Evolutionary conservation across 2,329 filamentous ascomycete genomes (phyloP).

Genomic region (Stagonosporopsis chrysanthemi): DNA sequence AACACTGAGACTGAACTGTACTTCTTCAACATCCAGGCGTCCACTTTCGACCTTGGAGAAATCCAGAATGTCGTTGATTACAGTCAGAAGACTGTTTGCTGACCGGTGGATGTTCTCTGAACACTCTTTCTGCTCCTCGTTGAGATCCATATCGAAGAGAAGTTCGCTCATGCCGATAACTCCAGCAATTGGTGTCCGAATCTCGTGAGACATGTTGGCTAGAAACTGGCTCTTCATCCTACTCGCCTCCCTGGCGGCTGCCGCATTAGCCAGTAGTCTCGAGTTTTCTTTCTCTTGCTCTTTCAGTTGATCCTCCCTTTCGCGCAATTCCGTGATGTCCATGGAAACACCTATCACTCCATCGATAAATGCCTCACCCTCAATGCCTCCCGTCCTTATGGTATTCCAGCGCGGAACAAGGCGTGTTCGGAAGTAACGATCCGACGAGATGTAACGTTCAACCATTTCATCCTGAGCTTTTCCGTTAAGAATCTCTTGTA

Average conservation of each 20-base stretch:
- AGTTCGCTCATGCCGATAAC: conserved; percentile 83
- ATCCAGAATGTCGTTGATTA: conserved; percentile 91
- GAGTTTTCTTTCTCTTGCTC: conserved; percentile 73
- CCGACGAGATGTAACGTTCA: conserved; percentile 66
- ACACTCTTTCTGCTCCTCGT: conserved; percentile 75
- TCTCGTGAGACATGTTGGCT: conserved; percentile 84
- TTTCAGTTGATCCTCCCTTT: conserved; percentile 68
- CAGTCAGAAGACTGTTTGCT: conserved; percentile 80
- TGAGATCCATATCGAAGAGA: conserved; percentile 70
- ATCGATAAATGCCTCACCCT: conserved; percentile 64
- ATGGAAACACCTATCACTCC: conserved; percentile 81
- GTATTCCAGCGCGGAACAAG: conserved; percentile 71
- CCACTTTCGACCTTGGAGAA: conserved; percentile 88
- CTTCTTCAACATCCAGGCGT: conserved; percentile 78
- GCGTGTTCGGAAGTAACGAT: conserved; percentile 74
- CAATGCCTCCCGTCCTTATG: conserved; percentile 60
- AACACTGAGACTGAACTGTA: conserved; percentile 77
- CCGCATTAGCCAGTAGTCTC: conserved; percentile 75
- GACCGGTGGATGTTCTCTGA: conserved; percentile 81
- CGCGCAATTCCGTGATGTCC: conserved; percentile 77
- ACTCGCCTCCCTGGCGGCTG: conserved; percentile 80
- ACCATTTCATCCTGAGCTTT: conserved; percentile 66
- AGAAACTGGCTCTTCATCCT: conserved; percentile 81
- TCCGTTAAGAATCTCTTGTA: conserved; percentile 71
- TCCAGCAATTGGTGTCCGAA: conserved; percentile 78